Conservation (phyloP, 257 asterid species). For the Nicotiana paniculata region DNA sequence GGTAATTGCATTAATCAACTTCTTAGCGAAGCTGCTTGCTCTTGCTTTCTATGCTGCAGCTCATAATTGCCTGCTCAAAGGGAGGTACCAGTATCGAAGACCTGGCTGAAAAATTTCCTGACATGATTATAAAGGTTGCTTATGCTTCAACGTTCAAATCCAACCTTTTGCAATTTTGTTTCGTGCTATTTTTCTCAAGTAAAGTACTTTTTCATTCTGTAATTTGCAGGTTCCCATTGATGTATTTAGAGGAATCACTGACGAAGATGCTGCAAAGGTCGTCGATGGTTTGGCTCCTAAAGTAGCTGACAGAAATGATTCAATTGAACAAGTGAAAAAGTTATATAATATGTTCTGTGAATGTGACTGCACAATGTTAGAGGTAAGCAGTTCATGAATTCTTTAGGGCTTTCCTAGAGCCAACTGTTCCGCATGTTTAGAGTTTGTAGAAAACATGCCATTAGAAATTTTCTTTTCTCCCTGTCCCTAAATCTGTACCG, state of each 20-base stretch:
- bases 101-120: slow-evolving; percentile 92
- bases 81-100: slow-evolving; percentile 99
- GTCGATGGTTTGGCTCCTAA: slow-evolving; percentile 89
- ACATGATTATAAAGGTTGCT: slow-evolving; percentile 75
- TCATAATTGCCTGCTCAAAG: slow-evolving; percentile 80
- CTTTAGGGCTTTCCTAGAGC: background rate
- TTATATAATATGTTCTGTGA: slow-evolving; percentile 83
- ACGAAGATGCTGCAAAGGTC: slow-evolving; percentile 92
- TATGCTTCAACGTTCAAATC: background rate
- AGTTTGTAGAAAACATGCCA: background rate
- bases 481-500: background rate
- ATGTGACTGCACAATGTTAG: slow-evolving; percentile 85
- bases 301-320: slow-evolving; percentile 75
- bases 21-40: background rate
- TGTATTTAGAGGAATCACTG: slow-evolving; percentile 86
- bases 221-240: slow-evolving; percentile 71
- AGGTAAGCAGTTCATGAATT: slow-evolving; percentile 37
- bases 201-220: background rate
- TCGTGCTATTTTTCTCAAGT: background rate
- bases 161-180: background rate
- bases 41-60: slow-evolving; percentile 35
- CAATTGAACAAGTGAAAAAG: slow-evolving; percentile 95
- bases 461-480: background rate
- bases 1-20: background rate
- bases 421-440: background rate